Conservation (phyloP, 768 basidiomycete genomes). For the Amanita rubescens region DNA sequence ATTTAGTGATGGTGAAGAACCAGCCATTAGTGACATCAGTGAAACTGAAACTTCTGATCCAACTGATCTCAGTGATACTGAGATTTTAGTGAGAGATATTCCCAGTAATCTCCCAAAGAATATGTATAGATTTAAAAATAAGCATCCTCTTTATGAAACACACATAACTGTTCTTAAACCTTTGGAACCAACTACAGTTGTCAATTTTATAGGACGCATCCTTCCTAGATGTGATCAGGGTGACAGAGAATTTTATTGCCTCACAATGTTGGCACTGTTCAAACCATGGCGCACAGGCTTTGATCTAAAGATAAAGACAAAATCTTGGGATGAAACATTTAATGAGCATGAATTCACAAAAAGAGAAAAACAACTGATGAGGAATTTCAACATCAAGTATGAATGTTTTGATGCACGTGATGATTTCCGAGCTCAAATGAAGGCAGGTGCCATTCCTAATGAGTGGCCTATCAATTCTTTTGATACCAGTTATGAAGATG, state of each 20-base stretch:
- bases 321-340: conserved; percentile 10
- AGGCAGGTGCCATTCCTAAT: neutral
- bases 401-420: conserved; percentile 30
- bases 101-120: too few species aligned
- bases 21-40: too few species aligned
- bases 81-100: too few species aligned
- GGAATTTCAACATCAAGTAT: conserved; percentile 25
- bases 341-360: conserved; percentile 11
- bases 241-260: conserved; percentile 23
- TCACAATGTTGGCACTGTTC: conserved; percentile 25
- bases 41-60: too few species aligned
- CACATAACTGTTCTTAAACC: conserved; percentile 13
- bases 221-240: conserved; percentile 23
- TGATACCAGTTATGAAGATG: neutral
- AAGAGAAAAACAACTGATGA: conserved; percentile 15
- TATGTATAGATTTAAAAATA: too few species aligned
- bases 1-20: too few species aligned
- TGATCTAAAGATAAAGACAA: conserved; percentile 14
- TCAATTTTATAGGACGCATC: conserved; percentile 22
- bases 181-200: conserved; percentile 8
- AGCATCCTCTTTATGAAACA: conserved; percentile 18
- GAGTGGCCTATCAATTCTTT: neutral
- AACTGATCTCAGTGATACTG: too few species aligned
- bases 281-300: conserved; percentile 19
- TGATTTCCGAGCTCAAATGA: conserved; percentile 19